Evolutionary conservation across 129 eudicot genomes (phyloP).

Genomic region (Helichrysum umbraculigerum): DNA sequence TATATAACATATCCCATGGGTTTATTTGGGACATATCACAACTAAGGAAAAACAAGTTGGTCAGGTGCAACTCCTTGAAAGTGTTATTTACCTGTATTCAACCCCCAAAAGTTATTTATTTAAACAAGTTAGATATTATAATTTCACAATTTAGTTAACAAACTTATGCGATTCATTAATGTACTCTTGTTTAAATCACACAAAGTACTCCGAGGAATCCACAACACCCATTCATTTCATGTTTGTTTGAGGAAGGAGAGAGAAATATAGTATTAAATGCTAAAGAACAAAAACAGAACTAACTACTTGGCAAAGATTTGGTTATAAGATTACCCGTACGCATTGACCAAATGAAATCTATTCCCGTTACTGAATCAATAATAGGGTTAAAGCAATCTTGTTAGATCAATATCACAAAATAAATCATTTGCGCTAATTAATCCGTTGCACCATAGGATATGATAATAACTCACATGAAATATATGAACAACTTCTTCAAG

Average conservation of each 20-base stretch:
- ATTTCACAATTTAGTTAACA: too few species aligned
- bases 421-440: constrained; percentile 15
- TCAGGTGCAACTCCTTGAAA: too few species aligned
- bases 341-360: constrained; percentile 75
- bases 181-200: constrained; percentile 71
- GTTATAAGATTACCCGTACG: constrained; percentile 60
- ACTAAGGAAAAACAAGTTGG: too few species aligned
- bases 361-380: constrained; percentile 56
- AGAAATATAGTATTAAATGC: background rate
- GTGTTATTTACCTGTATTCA: too few species aligned
- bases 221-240: constrained; percentile 54
- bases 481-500: constrained; percentile 66
- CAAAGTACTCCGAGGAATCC: constrained; percentile 72
- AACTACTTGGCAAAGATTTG: background rate
- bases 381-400: constrained; percentile 82
- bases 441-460: background rate
- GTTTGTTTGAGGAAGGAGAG: constrained; percentile 24
- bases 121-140: background rate
- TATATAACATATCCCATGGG: too few species aligned
- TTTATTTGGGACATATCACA: too few species aligned
- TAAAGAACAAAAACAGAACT: background rate
- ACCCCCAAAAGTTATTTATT: background rate
- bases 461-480: constrained; percentile 66
- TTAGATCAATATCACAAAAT: constrained; percentile 14
- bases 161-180: too few species aligned